phyloP scores from a whole-genome alignment of 1,139 yeast species.

The Pichia sp. region DNA sequence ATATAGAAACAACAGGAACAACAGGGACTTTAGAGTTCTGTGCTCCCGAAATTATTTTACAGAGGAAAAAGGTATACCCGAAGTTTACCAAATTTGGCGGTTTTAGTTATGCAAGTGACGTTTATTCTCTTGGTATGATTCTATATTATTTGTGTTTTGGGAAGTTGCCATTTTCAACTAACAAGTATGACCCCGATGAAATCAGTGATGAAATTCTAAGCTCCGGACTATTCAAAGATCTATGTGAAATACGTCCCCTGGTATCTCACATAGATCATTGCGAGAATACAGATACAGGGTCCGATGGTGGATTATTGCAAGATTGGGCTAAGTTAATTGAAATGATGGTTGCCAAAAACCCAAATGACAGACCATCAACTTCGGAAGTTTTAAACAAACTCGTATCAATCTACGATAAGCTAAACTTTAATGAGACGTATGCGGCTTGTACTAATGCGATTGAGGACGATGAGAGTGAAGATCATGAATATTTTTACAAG shows the following conservation, averaged over 20 bases:
- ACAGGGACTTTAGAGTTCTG: constrained; percentile 86
- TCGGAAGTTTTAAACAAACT: constrained; percentile 35
- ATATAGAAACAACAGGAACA: constrained; percentile 59
- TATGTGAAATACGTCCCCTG: constrained; percentile 14
- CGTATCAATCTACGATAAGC: constrained; percentile 16
- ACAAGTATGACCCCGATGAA: constrained; percentile 29
- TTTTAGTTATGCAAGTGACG: constrained; percentile 67
- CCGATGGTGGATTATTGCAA: constrained; percentile 30
- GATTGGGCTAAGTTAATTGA: constrained; percentile 37
- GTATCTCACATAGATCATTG: background rate
- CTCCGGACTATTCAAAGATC: constrained; percentile 20
- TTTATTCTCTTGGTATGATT: constrained; percentile 79
- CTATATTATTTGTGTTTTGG: constrained; percentile 70
- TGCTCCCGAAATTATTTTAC: constrained; percentile 68
- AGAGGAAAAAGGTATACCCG: constrained; percentile 22
- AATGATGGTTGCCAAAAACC: constrained; percentile 27
- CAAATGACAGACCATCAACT: constrained; percentile 42
- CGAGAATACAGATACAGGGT: background rate
- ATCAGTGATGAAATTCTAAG: constrained; percentile 40
- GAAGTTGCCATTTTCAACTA: constrained; percentile 55
- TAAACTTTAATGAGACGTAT: constrained; percentile 1
- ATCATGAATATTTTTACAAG: background rate
- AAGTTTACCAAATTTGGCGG: constrained; percentile 33
- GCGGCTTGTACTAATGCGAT: background rate
- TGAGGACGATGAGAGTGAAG: background rate